A percentile compares a stretch with the other conserved stretches of the same genome.
Evolutionary conservation across 176 grass and related monocot genomes (phyloP).

Genomic region (Poa annua): DNA sequence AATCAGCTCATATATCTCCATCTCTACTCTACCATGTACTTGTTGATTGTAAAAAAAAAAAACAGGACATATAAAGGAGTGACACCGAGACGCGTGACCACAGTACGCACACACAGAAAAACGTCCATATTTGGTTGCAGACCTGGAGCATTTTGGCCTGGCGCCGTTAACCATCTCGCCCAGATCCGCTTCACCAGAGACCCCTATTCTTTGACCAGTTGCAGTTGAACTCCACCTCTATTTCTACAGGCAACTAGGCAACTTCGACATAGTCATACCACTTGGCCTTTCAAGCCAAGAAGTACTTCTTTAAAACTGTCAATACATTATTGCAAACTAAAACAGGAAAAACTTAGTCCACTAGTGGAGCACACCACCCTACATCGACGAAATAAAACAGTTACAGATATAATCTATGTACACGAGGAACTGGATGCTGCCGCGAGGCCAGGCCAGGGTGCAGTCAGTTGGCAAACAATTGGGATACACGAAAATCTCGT

Average conservation of each 20-base stretch:
- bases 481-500: conserved; percentile 30
- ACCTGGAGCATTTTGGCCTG: no score
- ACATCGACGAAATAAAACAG: conserved; percentile 41
- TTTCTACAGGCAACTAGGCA: not conserved
- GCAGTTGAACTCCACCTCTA: not conserved
- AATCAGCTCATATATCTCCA: no score
- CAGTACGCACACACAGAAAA: no score
- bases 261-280: not conserved
- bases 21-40: no score
- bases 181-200: no score
- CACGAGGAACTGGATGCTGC: conserved; percentile 44
- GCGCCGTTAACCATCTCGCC: no score
- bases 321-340: conserved; percentile 51
- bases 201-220: no score
- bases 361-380: conserved; percentile 33
- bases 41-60: no score
- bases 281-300: not conserved
- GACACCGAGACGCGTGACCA: no score
- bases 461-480: conserved; percentile 35
- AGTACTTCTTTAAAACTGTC: conserved; percentile 26
- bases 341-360: conserved; percentile 36
- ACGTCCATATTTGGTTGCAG: no score
- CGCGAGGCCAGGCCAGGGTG: not conserved
- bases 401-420: conserved; percentile 53
- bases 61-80: no score